Evolutionary conservation across 208 protist species (phyloP).

Genomic region (Porcisia hertigi): DNA sequence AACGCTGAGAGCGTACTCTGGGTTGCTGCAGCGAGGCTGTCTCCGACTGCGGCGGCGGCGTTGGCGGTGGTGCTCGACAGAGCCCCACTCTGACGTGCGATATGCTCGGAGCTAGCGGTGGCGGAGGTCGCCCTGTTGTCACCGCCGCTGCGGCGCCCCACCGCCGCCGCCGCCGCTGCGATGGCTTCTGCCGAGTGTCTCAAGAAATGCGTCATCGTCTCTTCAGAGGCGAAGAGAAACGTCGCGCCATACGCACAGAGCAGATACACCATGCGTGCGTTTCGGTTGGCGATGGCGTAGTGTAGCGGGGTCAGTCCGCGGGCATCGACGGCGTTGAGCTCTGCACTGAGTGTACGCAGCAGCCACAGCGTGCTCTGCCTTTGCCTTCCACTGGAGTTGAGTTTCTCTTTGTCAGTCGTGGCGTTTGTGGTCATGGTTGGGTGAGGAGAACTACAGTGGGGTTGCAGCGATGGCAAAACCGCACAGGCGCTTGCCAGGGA

Average conservation of each 20-base stretch:
- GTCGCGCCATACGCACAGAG: constrained; percentile 41
- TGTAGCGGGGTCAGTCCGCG: constrained; percentile 43
- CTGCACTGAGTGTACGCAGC: constrained; percentile 12
- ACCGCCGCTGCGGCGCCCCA: neutral
- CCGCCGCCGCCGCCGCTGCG: constrained; percentile 6
- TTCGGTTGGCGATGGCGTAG: constrained; percentile 53
- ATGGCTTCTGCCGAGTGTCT: constrained; percentile 16
- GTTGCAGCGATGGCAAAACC: neutral
- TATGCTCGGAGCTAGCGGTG: neutral
- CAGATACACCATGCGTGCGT: constrained; percentile 41
- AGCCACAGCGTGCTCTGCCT: constrained; percentile 13
- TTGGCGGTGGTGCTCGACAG: neutral
- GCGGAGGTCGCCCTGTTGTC: neutral
- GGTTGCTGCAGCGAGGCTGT: too few species aligned
- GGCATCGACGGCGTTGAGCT: constrained; percentile 38
- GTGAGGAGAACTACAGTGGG: constrained; percentile 13
- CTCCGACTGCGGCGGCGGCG: too few species aligned
- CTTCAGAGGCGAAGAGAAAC: constrained; percentile 36
- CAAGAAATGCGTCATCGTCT: constrained; percentile 18
- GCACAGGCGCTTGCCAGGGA: neutral
- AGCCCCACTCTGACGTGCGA: neutral
- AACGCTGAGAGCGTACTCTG: too few species aligned
- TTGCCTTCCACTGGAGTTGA: neutral
- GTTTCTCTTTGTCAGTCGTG: neutral
- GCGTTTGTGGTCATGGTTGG: neutral